Base-by-base conservation (phyloP, 2,329 filamentous ascomycete genomes). In the Coniella vitis region DNA sequence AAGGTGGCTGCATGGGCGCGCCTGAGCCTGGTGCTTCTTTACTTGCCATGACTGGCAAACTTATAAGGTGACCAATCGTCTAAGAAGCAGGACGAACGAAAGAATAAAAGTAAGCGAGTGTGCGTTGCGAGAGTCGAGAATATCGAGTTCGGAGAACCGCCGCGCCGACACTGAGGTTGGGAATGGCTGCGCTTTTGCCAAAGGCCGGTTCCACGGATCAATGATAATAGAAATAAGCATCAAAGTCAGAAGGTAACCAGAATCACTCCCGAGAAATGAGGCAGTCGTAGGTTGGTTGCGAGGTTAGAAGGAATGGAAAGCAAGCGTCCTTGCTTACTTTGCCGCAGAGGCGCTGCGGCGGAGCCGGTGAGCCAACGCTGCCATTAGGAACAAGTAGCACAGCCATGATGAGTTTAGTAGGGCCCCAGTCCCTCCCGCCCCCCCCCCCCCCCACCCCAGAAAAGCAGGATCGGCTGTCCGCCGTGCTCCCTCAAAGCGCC, bases 1-100 rank as follows among this genome's bases (percentile, higher is more conserved):
- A 69, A 38, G 75, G 69, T 19, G 76, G 77, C 54, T 79, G 79
- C 39, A 70, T 69, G 38, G 78, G 76, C 41, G 73, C 68, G 48
- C 51, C 51, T 36, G 48, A 51, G 45, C 51, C 43, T 34, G 50
- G 38, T 31, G 40, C 46, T 47, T 53, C 51, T 42, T 68, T 66
- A 47, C 71, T 67, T 40, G 66, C 63, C 48, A 48, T 49, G 49
- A 63, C 62, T 20, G 46, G 62, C 59, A 51, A 58, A 57, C n/a
- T 16, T n/a, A 16, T 40, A 20, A 17, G n/a, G 31, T 17, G 17
- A n/a, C 19, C 39, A 9, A 13, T 14, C 21, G 7, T 19, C n/a
- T 16, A 14, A 7, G 7, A 1, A 4, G 5, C 4, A 4, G 16
- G 16, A n/a, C 21, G 29, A 5, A 16, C 4, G n/a, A 40, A 9